A percentile compares a stretch with the other conserved stretches of the same genome.
phyloP scores from a whole-genome alignment of 306 rosid genomes.

The Argentina anserina region DNA sequence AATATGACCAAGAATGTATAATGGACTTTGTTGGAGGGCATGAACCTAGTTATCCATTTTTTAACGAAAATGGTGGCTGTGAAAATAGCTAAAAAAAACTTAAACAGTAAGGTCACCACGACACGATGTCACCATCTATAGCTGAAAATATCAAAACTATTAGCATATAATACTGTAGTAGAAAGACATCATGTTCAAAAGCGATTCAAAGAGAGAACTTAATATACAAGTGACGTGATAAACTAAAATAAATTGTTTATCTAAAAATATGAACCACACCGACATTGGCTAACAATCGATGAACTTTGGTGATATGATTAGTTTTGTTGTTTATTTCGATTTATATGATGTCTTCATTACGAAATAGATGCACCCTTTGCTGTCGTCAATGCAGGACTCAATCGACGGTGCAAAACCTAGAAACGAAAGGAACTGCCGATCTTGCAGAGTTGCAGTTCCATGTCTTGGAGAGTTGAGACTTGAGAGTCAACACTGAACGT shows the following conservation, averaged over 20 bases:
- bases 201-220: too few relatives aligned
- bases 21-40: conserved; percentile 3
- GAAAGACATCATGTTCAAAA: not conserved
- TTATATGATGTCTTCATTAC: not conserved
- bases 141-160: not conserved
- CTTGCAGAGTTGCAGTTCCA: not conserved
- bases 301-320: not conserved
- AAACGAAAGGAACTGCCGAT: not conserved
- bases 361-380: not conserved
- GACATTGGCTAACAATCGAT: too few relatives aligned
- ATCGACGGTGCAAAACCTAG: not conserved
- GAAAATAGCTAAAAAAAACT: too few relatives aligned
- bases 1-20: not conserved
- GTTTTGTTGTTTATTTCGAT: not conserved
- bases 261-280: too few relatives aligned
- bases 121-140: too few relatives aligned
- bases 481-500: not conserved
- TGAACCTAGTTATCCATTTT: not conserved
- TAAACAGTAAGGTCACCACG: too few relatives aligned
- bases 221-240: too few relatives aligned
- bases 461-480: too few relatives aligned
- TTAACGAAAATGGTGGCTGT: not conserved
- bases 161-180: not conserved
- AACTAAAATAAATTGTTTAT: too few relatives aligned
- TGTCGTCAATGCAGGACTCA: not conserved